A percentile compares a stretch with the other conserved stretches of the same genome.
Conservation (phyloP, 805 yeast species). For the Candida piceae region DNA sequence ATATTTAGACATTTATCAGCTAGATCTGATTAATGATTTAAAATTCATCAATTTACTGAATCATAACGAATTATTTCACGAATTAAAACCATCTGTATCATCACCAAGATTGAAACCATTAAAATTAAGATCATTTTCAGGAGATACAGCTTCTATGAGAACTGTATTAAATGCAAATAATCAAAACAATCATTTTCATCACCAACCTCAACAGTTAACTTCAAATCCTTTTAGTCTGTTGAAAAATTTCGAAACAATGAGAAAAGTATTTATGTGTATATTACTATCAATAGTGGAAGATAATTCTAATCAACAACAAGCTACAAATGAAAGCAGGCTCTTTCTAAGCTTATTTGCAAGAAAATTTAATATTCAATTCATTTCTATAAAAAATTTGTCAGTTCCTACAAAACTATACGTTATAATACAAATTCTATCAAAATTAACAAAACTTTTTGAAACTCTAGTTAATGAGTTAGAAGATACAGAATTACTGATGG, state of each 20-base stretch:
- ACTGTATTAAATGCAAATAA: conserved; percentile 2
- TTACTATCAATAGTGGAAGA: conserved; percentile 19
- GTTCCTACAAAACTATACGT: conserved; percentile 12
- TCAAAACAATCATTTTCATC: too few species aligned
- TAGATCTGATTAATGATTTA: conserved; percentile 19
- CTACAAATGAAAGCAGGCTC: conserved; percentile 5
- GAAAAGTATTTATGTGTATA: conserved; percentile 21
- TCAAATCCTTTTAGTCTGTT: conserved; percentile 13
- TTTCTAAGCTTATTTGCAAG: conserved; percentile 12
- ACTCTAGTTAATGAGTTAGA: conserved; percentile 13
- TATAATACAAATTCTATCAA: conserved; percentile 11
- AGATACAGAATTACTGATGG: conserved; percentile 2
- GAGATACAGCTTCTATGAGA: conserved; percentile 6
- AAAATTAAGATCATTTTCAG: conserved; percentile 18
- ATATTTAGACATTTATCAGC: conserved; percentile 23
- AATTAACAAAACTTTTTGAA: conserved; percentile 7
- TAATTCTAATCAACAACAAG: background rate
- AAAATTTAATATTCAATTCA: conserved; percentile 13
- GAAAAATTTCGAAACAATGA: conserved; percentile 13
- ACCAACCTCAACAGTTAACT: conserved; percentile 9
- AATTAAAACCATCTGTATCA: conserved; percentile 1
- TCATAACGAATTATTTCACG: conserved; percentile 12
- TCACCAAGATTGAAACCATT: conserved; percentile 15
- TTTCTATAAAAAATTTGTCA: conserved; percentile 1
- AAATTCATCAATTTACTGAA: conserved; percentile 20